Percentiles rank a stretch among this genome's conserved stretches.
phyloP scores from a whole-genome alignment of 306 rosid genomes.

The Casuarina glauca region DNA sequence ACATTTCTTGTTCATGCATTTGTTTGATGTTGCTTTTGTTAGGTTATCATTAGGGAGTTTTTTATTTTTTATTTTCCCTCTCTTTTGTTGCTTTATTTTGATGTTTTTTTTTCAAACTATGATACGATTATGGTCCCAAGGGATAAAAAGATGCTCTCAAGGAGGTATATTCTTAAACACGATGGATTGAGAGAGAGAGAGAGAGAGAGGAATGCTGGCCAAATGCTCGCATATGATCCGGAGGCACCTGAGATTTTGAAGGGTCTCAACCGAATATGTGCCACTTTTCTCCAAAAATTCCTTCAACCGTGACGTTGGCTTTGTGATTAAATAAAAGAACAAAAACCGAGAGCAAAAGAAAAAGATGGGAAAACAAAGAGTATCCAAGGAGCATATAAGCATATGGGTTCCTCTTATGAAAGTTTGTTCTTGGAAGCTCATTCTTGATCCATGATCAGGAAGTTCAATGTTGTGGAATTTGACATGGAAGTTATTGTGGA shows the following conservation, averaged over 20 bases:
- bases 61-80: no score
- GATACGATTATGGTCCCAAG: no score
- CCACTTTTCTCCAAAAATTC: constrained; percentile 8
- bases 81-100: no score
- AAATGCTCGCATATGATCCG: not conserved
- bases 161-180: no score
- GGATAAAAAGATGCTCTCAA: no score
- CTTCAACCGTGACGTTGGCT: not conserved
- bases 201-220: not conserved
- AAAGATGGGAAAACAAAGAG: not conserved
- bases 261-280: constrained; percentile 5
- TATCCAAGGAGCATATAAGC: not conserved
- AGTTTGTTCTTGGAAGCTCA: not conserved
- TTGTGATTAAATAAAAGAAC: not conserved
- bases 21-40: no score
- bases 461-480: no score
- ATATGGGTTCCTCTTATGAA: not conserved
- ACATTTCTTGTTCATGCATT: no score
- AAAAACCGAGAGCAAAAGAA: not conserved
- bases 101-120: no score
- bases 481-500: no score
- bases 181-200: not conserved
- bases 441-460: no score
- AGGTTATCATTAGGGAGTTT: no score
- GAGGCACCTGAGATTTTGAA: not conserved